phyloP scores from a whole-genome alignment of 768 basidiomycete species.

The Rhodotorula sphaerocarpa region DNA sequence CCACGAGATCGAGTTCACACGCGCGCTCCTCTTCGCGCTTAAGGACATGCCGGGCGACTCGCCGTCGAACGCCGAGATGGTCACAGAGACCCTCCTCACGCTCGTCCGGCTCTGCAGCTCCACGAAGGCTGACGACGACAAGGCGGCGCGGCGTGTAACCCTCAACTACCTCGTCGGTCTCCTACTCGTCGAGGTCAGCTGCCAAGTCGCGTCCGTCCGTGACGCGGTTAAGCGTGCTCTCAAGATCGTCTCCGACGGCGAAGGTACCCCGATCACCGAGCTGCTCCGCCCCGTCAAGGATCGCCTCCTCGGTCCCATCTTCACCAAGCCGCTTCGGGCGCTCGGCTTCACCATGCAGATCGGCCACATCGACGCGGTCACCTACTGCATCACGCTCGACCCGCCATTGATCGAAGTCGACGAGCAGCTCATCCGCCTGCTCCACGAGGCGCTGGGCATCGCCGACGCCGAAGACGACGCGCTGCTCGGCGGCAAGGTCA shows the following conservation, averaged over 20 bases:
- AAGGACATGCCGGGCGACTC: conserved; percentile 90
- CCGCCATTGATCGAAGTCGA: conserved; percentile 85
- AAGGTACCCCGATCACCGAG: conserved; percentile 62
- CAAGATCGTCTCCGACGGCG: conserved; percentile 64
- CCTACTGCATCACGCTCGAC: conserved; percentile 80
- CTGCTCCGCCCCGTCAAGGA: conserved; percentile 78
- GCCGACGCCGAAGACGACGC: conserved; percentile 92
- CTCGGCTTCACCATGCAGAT: conserved; percentile 92
- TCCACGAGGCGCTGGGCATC: conserved; percentile 87
- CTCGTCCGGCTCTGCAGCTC: conserved; percentile 47
- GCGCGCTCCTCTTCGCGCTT: conserved; percentile 78
- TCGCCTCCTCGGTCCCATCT: conserved; percentile 78
- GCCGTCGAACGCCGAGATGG: conserved; percentile 68
- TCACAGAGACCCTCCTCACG: conserved; percentile 60
- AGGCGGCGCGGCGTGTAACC: conserved; percentile 41
- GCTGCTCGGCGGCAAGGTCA: conserved; percentile 60
- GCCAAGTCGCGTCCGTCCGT: conserved; percentile 74
- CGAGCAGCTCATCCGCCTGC: conserved; percentile 79
- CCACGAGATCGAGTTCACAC: conserved; percentile 79
- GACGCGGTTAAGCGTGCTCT: conserved; percentile 75
- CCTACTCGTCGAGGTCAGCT: conserved; percentile 72
- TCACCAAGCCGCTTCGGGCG: conserved; percentile 90
- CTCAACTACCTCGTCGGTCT: conserved; percentile 61
- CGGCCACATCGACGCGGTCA: conserved; percentile 93
- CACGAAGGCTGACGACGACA: conserved; percentile 52